Percentiles rank a stretch among this genome's conserved stretches.
Conservation (phyloP, 768 basidiomycete genomes). For the Leccinellum albellum region DNA sequence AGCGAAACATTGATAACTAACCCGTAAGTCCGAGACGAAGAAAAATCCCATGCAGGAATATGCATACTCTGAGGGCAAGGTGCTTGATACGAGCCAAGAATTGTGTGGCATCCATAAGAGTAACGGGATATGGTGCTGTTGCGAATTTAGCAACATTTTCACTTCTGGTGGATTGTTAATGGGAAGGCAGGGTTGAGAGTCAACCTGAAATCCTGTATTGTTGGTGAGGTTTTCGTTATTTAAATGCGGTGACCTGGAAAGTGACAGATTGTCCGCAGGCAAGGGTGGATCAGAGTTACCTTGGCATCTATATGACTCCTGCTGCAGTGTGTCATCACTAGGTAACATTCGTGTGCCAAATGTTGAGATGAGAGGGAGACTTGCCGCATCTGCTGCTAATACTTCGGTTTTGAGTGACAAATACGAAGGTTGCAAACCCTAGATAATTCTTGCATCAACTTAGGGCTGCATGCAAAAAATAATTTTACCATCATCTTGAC, state of each 20-base stretch:
- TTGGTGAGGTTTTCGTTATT: not conserved
- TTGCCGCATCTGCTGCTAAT: not conserved
- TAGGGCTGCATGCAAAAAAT: not conserved
- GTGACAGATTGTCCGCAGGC: not conserved
- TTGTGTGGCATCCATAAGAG: conserved; percentile 37
- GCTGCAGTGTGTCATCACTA: not conserved
- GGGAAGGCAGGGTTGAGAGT: conserved; percentile 14
- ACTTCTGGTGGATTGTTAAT: conserved; percentile 40
- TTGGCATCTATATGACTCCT: not conserved
- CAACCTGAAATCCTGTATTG: not conserved
- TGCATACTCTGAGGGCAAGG: conserved; percentile 34
- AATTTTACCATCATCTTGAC: conserved; percentile 11
- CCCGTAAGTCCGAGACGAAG: conserved; percentile 39
- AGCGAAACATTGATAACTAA: conserved; percentile 14
- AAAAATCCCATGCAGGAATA: conserved; percentile 48
- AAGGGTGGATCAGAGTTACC: not conserved
- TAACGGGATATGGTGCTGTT: conserved; percentile 36
- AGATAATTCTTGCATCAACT: conserved; percentile 9
- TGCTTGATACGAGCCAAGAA: conserved; percentile 24
- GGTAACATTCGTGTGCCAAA: not conserved
- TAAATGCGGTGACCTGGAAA: not conserved
- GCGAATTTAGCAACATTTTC: conserved; percentile 39
- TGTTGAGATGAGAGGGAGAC: not conserved
- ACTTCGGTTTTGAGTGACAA: not conserved
- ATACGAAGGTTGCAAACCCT: not conserved